These are phyloP conservation scores for Cladosporium sp. DNA, from an alignment of 2,329 filamentous ascomycete genomes.

Conservation along the genomic window DNA sequence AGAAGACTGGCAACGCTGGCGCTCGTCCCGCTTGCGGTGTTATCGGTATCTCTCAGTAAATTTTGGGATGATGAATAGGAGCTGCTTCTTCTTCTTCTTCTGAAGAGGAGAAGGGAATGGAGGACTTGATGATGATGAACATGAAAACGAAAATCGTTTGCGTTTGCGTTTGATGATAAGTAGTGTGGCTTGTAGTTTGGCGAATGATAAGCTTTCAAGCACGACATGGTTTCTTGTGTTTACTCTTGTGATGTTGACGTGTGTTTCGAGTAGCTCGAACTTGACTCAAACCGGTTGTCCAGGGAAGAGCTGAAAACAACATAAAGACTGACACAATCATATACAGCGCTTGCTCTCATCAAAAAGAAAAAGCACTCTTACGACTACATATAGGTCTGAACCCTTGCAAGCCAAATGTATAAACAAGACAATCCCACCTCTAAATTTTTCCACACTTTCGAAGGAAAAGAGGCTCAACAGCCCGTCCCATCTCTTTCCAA, in stretches of 20 bases:
- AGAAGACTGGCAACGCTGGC: constrained; percentile 98
- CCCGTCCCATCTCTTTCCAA: background rate
- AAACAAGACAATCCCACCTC: background rate
- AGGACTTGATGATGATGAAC: constrained; percentile 4
- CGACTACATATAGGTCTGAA: background rate
- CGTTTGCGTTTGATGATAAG: background rate
- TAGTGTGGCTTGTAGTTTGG: background rate
- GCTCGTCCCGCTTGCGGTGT: constrained; percentile 85
- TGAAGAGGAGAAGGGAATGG: background rate
- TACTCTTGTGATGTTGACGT: background rate
- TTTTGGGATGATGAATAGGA: background rate
- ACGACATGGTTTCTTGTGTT: background rate
- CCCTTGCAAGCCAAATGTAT: background rate
- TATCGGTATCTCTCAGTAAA: constrained; percentile 36
- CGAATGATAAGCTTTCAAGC: background rate
- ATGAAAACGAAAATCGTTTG: background rate
- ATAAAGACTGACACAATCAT: background rate
- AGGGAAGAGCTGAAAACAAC: background rate
- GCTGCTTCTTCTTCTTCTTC: background rate
- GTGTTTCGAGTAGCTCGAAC: background rate
- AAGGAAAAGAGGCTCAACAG: background rate
- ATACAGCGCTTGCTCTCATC: background rate
- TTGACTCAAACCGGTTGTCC: background rate
- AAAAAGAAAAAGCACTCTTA: background rate
- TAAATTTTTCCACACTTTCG: background rate